Conservation (phyloP, 2,329 filamentous ascomycete species). For the Domatiomyces globalis region DNA sequence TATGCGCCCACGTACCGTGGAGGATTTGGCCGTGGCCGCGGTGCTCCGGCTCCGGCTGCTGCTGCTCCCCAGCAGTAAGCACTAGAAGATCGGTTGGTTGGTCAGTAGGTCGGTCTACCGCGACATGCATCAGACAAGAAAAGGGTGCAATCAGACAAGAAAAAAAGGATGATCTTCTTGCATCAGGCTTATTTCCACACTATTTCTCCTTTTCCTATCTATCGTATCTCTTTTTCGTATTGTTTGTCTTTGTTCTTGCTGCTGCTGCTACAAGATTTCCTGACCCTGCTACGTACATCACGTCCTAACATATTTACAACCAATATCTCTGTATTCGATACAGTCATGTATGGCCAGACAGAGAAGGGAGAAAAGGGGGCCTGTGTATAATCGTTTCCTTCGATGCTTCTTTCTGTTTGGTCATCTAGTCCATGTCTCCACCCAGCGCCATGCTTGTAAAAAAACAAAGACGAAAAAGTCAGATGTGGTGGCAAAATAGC, state of each 20-base stretch:
- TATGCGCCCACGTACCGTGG: conserved; percentile 89
- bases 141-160: background rate
- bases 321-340: background rate
- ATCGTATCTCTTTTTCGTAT: background rate
- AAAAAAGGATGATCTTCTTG: background rate
- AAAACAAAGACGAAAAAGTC: background rate
- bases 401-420: too few relatives aligned
- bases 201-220: background rate
- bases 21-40: conserved; percentile 79
- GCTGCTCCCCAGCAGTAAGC: background rate
- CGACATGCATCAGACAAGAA: background rate
- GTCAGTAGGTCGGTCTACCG: background rate
- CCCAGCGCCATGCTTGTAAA: background rate
- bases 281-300: background rate
- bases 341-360: background rate
- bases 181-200: background rate
- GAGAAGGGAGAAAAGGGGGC: background rate
- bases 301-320: background rate
- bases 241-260: background rate
- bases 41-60: conserved; percentile 45
- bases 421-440: background rate
- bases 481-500: background rate
- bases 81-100: background rate
- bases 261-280: background rate
- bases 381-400: too few relatives aligned